phyloP scores from a whole-genome alignment of 306 rosid genomes.

The Psophocarpus tetragonolobus region DNA sequence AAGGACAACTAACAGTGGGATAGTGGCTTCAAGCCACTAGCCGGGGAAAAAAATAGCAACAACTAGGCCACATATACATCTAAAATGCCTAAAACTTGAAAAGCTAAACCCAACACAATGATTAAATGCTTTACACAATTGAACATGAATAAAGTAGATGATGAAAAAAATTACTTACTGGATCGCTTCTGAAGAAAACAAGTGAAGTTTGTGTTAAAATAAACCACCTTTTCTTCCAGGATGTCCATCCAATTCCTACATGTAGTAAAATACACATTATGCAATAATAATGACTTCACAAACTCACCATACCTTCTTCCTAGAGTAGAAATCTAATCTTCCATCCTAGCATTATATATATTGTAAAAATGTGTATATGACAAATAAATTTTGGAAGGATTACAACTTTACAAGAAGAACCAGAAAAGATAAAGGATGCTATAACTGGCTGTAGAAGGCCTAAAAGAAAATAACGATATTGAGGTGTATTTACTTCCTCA shows the following conservation, averaged over 20 bases:
- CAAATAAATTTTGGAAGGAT: conserved; percentile 1
- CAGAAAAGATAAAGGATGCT: not conserved
- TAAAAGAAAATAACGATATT: not conserved
- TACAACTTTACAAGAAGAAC: conserved; percentile 12
- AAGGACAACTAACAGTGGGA: not conserved
- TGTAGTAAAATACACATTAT: conserved; percentile 6
- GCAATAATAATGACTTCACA: conserved; percentile 23
- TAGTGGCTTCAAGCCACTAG: not conserved
- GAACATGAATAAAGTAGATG: conserved; percentile 20
- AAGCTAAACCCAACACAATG: not conserved
- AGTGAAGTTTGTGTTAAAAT: conserved; percentile 85
- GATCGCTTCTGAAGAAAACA: conserved; percentile 98
- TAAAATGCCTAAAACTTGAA: conserved; percentile 20
- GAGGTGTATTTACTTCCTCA: not conserved
- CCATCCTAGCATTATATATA: not conserved
- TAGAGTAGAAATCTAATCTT: not conserved
- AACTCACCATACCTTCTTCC: not conserved
- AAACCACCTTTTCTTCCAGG: conserved; percentile 99
- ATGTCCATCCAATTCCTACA: conserved; percentile 97
- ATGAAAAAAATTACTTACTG: conserved; percentile 65
- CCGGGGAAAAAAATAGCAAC: not conserved
- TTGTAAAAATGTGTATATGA: not conserved
- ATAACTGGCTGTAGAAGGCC: not conserved
- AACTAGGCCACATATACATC: not conserved
- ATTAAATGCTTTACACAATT: not conserved